These are phyloP conservation scores for Cordyceps fumosorosea DNA, from an alignment of 2,329 filamentous ascomycete species.

Conservation along the genomic window DNA sequence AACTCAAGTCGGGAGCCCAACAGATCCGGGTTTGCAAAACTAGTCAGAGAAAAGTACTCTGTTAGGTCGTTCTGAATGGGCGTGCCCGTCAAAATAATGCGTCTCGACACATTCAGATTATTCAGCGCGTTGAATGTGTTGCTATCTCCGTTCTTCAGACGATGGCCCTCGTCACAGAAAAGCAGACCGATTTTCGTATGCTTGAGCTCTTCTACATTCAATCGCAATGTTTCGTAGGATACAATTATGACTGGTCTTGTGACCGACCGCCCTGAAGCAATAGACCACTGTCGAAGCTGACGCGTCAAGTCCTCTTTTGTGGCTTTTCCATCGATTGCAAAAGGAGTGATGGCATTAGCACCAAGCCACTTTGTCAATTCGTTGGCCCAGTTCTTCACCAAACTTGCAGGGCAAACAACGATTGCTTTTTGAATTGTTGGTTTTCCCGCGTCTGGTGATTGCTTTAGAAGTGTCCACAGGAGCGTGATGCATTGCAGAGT, in stretches of 20 bases:
- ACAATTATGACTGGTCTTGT: constrained; percentile 93
- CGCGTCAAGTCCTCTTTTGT: constrained; percentile 87
- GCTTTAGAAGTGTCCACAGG: constrained; percentile 94
- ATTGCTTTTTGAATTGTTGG: constrained; percentile 92
- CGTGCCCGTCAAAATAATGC: constrained; percentile 92
- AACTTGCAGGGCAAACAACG: constrained; percentile 90
- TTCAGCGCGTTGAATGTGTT: constrained; percentile 92
- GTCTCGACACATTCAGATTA: constrained; percentile 77
- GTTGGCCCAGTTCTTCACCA: constrained; percentile 97
- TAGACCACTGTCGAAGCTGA: constrained; percentile 91
- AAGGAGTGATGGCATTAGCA: constrained; percentile 81
- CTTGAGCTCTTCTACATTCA: constrained; percentile 86
- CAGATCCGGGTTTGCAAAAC: constrained; percentile 91
- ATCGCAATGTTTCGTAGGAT: constrained; percentile 89
- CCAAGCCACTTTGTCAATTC: constrained; percentile 96
- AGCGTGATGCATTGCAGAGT: constrained; percentile 94
- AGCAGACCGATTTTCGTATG: constrained; percentile 86
- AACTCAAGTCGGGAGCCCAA: constrained; percentile 87
- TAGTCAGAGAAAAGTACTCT: constrained; percentile 92
- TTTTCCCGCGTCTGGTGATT: constrained; percentile 92
- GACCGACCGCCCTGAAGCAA: constrained; percentile 80
- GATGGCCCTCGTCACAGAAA: constrained; percentile 93
- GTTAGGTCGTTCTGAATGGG: constrained; percentile 98
- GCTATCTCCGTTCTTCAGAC: constrained; percentile 92
- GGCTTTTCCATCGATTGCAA: constrained; percentile 94